A percentile compares a stretch with the other conserved stretches of the same genome.
Conservation (phyloP, 106 monocot species). For the Platanthera guangdongensis region DNA sequence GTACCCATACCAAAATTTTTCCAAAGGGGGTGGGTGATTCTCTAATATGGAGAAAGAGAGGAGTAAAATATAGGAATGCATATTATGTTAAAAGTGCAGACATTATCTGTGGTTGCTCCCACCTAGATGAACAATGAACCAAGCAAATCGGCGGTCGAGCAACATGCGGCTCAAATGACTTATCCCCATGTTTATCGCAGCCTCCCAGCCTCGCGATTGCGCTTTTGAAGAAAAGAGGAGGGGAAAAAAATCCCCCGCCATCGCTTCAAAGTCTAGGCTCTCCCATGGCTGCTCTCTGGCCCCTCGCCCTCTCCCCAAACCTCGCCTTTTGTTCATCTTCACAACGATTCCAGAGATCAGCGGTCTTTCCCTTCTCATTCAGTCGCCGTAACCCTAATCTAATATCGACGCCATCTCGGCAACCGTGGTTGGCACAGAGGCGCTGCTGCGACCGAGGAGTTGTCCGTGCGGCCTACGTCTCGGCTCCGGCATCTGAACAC, state of each 20-base stretch:
- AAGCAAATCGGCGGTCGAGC: background rate
- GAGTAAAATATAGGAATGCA: too few species aligned
- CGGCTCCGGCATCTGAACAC: conserved; percentile 75
- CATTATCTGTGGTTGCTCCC: too few species aligned
- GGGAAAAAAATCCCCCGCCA: background rate
- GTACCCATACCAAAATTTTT: too few species aligned
- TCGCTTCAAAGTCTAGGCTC: background rate
- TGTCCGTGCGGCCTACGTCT: conserved; percentile 54
- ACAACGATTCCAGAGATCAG: background rate
- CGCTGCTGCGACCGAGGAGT: background rate
- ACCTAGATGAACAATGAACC: too few species aligned
- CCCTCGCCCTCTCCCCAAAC: background rate
- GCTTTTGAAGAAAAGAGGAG: background rate
- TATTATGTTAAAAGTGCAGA: too few species aligned
- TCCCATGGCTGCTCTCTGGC: background rate
- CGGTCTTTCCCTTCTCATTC: background rate
- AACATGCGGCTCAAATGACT: background rate
- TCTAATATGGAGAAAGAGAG: too few species aligned
- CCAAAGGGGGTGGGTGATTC: too few species aligned
- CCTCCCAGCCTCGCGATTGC: background rate
- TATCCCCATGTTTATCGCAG: background rate
- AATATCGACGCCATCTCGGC: background rate
- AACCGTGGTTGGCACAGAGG: background rate
- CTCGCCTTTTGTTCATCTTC: background rate
- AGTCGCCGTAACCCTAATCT: background rate